A percentile compares a stretch with the other conserved stretches of the same genome.
These are phyloP conservation scores for Solanum lycopersicoides DNA, from an alignment of 257 asterid species.

Conservation along the genomic window DNA sequence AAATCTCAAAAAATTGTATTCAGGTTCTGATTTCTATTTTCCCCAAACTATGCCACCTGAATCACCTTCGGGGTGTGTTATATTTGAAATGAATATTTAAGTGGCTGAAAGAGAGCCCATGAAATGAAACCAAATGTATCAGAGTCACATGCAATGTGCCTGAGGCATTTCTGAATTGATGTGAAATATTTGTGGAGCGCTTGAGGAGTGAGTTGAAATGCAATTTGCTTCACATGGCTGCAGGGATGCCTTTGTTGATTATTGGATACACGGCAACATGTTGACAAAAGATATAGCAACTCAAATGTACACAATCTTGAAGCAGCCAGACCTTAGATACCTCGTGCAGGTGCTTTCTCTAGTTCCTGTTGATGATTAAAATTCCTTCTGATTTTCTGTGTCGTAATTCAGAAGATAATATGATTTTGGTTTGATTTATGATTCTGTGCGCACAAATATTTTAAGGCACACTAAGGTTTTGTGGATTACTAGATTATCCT, in stretches of 20 bases:
- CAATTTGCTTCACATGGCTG: slow-evolving; percentile 5
- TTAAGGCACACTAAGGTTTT: neutral
- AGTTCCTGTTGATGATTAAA: neutral
- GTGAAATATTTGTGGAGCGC: neutral
- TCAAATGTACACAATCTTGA: slow-evolving; percentile 72
- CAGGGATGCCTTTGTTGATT: slow-evolving; percentile 93
- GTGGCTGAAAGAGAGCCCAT: neutral
- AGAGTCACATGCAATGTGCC: neutral
- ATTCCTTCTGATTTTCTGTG: neutral
- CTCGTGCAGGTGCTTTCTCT: slow-evolving; percentile 57
- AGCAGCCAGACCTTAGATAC: slow-evolving; percentile 70
- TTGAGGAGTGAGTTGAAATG: neutral
- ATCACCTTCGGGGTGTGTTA: neutral
- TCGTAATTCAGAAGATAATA: neutral
- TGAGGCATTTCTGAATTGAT: neutral
- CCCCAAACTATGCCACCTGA: neutral
- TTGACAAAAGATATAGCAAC: slow-evolving; percentile 78
- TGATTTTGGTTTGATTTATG: neutral
- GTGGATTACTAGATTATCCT: neutral
- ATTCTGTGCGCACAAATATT: neutral
- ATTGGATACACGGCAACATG: slow-evolving; percentile 82
- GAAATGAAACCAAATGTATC: neutral
- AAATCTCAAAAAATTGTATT: neutral
- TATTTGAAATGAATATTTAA: neutral
- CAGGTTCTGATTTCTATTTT: neutral